Base-by-base conservation (phyloP, 2,329 filamentous ascomycete species). In the Ramichloridium luteum region DNA sequence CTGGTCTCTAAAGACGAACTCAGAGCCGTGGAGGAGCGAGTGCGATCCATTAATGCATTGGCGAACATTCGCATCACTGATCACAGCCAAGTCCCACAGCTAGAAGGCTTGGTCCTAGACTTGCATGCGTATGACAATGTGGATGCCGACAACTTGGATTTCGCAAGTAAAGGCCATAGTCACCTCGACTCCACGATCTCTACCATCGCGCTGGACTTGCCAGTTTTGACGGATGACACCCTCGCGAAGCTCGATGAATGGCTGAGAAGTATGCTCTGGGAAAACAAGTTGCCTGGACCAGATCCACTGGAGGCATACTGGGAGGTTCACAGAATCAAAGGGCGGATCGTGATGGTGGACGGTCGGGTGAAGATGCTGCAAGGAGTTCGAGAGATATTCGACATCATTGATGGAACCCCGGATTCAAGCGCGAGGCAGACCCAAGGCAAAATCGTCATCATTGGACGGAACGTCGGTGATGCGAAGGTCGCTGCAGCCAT, bases 41-140 rank as follows among this genome's bases (percentile, higher is more conserved):
- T 96, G 32, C 63, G 69, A 33, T 79, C 83, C 4, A 96, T 98
- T 55, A 98, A 98, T 53, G 80, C 80, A 1, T 65, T 94, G 2
- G 90, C 90, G 2, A 85, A 77, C 47, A 70, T 96, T 27, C 76
- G 90, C 45, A 65, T 82, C 12, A 96, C 90, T 2, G 71, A 79
- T 32, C 79, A 81, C 50, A 84, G 84, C 45, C 69, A 72, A 18
- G 78, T 94, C 1, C 82, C 86, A 1, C 65, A 79, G 43, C 68
- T 98, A 5, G 84, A 93, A 50, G 88, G 85, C 1, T 72, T 93
- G 33, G 56, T 98, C 4, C 65, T 98, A 5, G 88, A 96, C 56
- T 63, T 98, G 16, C 83, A 94, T 53, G 88, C 90, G 1, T 98
- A 98, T 54, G 83, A 94, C 47, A 71, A 79, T 39, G 77, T 94